phyloP scores from a whole-genome alignment of 257 asterid genomes.

The Solanum verrucosum region DNA sequence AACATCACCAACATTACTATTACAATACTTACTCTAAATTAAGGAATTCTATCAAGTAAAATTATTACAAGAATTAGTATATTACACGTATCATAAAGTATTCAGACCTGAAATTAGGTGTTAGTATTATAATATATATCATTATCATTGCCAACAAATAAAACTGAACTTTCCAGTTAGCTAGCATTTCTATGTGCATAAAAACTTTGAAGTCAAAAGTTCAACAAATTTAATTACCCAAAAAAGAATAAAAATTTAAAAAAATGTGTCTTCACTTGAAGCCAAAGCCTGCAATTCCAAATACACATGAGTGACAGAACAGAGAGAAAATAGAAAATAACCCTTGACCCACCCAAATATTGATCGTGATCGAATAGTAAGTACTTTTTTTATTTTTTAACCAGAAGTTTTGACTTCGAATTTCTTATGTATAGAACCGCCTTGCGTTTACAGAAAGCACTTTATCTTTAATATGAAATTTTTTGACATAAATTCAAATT shows the following conservation, averaged over 20 bases:
- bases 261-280: not conserved
- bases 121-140: not conserved
- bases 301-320: not conserved
- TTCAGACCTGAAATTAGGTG: not conserved
- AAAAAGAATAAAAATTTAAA: not conserved
- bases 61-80: not conserved
- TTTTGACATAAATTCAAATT: fast-evolving
- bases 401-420: fast-evolving
- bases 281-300: not conserved
- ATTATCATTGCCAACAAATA: not conserved
- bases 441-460: fast-evolving
- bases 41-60: not conserved
- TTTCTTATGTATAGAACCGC: not conserved
- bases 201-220: not conserved
- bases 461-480: too few species aligned
- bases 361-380: fast-evolving
- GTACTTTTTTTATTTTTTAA: fast-evolving
- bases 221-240: not conserved
- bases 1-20: not conserved
- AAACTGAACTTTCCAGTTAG: not conserved
- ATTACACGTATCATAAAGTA: not conserved
- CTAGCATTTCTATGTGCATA: not conserved
- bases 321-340: not conserved
- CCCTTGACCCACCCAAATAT: not conserved
- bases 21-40: not conserved